These are phyloP conservation scores for Kwoniella pini DNA, from an alignment of 768 basidiomycete species.

Conservation along the genomic window DNA sequence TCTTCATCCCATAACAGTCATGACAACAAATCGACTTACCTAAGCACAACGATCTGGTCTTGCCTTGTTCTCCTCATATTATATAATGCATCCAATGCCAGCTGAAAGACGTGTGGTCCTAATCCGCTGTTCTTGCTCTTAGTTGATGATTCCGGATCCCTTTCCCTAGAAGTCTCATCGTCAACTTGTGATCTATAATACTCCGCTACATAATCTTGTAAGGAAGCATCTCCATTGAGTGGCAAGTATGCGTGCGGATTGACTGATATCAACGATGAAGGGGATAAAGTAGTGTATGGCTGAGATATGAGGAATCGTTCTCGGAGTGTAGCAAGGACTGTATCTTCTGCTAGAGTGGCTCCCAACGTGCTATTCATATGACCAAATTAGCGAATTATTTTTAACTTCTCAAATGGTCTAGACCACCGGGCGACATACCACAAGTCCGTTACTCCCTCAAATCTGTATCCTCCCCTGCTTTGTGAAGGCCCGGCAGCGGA, in stretches of 20 bases:
- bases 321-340: slow-evolving; percentile 50
- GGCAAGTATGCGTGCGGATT: slow-evolving; percentile 91
- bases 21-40: slow-evolving; percentile 63
- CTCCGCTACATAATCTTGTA: slow-evolving; percentile 83
- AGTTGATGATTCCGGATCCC: slow-evolving; percentile 51
- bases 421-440: slow-evolving; percentile 20
- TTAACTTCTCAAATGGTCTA: not conserved
- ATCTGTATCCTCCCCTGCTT: slow-evolving; percentile 20
- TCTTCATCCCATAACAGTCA: no score
- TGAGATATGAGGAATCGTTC: slow-evolving; percentile 53
- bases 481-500: slow-evolving; percentile 11
- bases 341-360: slow-evolving; percentile 51
- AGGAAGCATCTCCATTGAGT: slow-evolving; percentile 76
- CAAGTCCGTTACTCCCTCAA: slow-evolving; percentile 39
- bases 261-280: slow-evolving; percentile 74
- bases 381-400: not conserved
- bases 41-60: slow-evolving; percentile 86
- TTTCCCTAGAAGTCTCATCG: slow-evolving; percentile 38
- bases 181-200: slow-evolving; percentile 68
- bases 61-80: slow-evolving; percentile 92
- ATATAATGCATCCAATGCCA: slow-evolving; percentile 89
- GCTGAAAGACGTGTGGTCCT: slow-evolving; percentile 84
- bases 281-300: slow-evolving; percentile 51
- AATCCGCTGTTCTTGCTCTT: slow-evolving; percentile 59
- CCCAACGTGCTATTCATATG: slow-evolving; percentile 4